Evolutionary conservation across 768 basidiomycete genomes (phyloP).

Genomic region (Pleurotus sapidus): DNA sequence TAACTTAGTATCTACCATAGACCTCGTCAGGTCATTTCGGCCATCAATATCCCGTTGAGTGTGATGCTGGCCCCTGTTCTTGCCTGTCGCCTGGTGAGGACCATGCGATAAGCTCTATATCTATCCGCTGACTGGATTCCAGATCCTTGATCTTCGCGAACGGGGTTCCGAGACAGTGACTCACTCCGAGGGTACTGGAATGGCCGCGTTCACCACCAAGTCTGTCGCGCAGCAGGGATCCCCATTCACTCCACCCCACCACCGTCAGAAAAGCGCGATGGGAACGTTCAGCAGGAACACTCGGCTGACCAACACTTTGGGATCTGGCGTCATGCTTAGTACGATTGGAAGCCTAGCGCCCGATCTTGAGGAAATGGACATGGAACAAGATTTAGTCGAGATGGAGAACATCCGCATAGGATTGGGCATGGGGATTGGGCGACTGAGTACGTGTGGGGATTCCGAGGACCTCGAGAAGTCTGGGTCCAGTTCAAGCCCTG

Average conservation of each 20-base stretch:
- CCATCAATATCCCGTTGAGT: slow-evolving; percentile 80
- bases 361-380: slow-evolving; percentile 42
- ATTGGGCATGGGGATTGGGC: slow-evolving; percentile 50
- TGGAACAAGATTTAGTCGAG: slow-evolving; percentile 53
- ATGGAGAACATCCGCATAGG: slow-evolving; percentile 56
- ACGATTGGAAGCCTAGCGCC: slow-evolving; percentile 59
- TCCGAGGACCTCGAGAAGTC: slow-evolving; percentile 27
- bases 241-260: slow-evolving; percentile 50
- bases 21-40: slow-evolving; percentile 79
- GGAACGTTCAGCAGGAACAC: slow-evolving; percentile 31
- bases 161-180: slow-evolving; percentile 77
- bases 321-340: slow-evolving; percentile 62
- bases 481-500: slow-evolving; percentile 35
- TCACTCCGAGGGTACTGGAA: slow-evolving; percentile 70
- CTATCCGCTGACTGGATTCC: slow-evolving; percentile 1
- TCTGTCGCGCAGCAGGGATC: slow-evolving; percentile 53
- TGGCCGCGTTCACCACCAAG: slow-evolving; percentile 65
- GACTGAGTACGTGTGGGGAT: slow-evolving; percentile 48
- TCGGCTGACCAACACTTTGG: slow-evolving; percentile 47
- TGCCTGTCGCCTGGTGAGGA: slow-evolving; percentile 69
- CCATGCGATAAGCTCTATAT: background rate
- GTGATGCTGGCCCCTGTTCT: slow-evolving; percentile 81
- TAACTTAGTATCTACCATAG: slow-evolving; percentile 30
- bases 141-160: slow-evolving; percentile 83
- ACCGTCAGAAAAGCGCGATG: slow-evolving; percentile 37